Conservation (phyloP, 2,329 filamentous ascomycete genomes). For the Lasiodiplodia gonubiensis region DNA sequence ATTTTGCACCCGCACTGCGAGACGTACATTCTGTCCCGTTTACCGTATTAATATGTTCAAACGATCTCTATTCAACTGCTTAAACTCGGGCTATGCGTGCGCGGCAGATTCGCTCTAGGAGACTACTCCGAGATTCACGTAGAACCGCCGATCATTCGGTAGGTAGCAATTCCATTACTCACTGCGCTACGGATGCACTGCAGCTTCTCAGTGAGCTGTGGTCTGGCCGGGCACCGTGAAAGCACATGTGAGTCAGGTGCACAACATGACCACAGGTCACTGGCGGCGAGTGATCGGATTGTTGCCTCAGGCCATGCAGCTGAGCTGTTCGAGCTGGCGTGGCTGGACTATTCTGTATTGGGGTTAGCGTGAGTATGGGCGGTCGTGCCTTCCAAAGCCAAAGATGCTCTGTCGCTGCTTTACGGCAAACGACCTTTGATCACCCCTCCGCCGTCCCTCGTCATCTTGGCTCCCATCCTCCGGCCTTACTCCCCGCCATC, state of each 20-base stretch:
- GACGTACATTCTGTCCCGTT: too few species aligned
- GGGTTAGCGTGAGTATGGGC: background rate
- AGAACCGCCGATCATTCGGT: background rate
- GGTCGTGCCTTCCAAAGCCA: slow-evolving; percentile 16
- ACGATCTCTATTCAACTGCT: background rate
- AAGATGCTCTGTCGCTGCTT: slow-evolving; percentile 8
- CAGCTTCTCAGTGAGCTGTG: background rate
- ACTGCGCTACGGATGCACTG: too few species aligned
- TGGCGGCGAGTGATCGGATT: slow-evolving; percentile 1
- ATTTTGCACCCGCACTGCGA: too few species aligned
- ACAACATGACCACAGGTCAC: background rate
- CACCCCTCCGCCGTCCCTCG: slow-evolving; percentile 26
- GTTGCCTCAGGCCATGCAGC: background rate
- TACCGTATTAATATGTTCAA: background rate
- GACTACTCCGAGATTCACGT: background rate
- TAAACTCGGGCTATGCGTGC: background rate
- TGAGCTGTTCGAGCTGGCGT: slow-evolving; percentile 19
- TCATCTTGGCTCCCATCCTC: slow-evolving; percentile 26
- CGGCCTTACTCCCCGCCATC: slow-evolving; percentile 11
- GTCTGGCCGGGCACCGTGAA: too few species aligned
- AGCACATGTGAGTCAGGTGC: too few species aligned
- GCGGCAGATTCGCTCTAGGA: background rate
- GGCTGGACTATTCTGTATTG: background rate
- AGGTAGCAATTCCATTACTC: background rate
- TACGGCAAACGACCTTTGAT: slow-evolving; percentile 20